Conservation (phyloP, 1,284 basidiomycete species). For the Heliocybe sulcata region DNA sequence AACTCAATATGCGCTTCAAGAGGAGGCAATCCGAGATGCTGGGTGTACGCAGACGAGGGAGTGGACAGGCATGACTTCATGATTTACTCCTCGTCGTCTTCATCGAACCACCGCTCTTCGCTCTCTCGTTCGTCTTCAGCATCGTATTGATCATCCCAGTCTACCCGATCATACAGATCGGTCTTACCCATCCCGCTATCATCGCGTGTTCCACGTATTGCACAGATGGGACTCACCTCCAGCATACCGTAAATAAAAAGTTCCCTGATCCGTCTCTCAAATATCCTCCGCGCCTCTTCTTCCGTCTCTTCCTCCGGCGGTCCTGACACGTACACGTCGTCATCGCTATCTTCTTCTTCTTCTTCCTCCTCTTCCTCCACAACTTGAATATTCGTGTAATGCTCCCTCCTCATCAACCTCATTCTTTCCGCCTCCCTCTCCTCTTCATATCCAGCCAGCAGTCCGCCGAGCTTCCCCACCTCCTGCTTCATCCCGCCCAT, state of each 20-base stretch:
- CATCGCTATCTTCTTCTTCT: conserved; percentile 31
- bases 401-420: conserved; percentile 36
- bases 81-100: conserved; percentile 38
- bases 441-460: conserved; percentile 67
- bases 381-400: conserved; percentile 47
- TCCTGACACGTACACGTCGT: conserved; percentile 6
- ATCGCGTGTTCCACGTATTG: too few relatives aligned
- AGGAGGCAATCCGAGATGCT: too few relatives aligned
- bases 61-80: too few relatives aligned
- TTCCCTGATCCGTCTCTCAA: conserved; percentile 58
- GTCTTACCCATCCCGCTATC: too few relatives aligned
- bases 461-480: conserved; percentile 58
- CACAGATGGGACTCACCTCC: conserved; percentile 38
- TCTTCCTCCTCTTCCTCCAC: conserved; percentile 55
- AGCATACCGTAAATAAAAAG: conserved; percentile 70
- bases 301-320: conserved; percentile 31
- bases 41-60: too few relatives aligned
- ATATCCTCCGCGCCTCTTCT: conserved; percentile 38
- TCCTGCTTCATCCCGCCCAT: conserved; percentile 49
- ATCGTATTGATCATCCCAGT: conserved; percentile 71
- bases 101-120: conserved; percentile 73
- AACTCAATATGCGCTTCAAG: too few relatives aligned
- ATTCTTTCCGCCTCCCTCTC: conserved; percentile 61
- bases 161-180: conserved; percentile 65
- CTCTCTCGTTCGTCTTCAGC: conserved; percentile 42